Evolutionary conservation across 306 rosid species (phyloP), one percentile per base, ranked within the genome.

Genomic region (Fragaria iinumae): DNA sequence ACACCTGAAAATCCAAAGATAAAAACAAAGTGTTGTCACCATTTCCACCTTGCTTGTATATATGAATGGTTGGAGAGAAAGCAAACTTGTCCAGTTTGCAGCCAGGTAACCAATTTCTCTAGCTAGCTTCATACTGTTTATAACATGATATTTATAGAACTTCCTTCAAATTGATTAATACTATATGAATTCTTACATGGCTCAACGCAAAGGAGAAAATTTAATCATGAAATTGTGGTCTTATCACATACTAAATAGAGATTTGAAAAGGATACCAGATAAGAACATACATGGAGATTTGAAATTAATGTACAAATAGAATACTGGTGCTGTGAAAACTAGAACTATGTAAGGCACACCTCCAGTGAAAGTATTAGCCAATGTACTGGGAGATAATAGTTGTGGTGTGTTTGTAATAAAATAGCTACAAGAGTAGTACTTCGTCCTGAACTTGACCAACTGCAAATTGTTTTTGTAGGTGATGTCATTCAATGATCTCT

Each of bases 31-130:
- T 89, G 90, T 74, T 47, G 52, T 14, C 89, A 84, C 66, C 60
- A 74, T 38, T 86, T 59, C 56, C 93, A 86, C 75, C 90, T 89
- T 67, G 17, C 77, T 12, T 89, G 90, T 36, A 83, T 86, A 73
- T 83, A 48, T 29, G 90, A 82, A 7, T 89, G 90, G 93, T 9
- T 16, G 63, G 75, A 86, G 78, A 79, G 73, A 77, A 79, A 80
- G 55, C 21, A 63, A 4, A 74, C 65, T 9, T 84, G 89, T 57
- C 93, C 90, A 25, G 3, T 43, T 50, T 88, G 92, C 71, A 47
- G 71, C 67, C 8, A 50, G 80, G 92, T 88, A 80, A 25, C 48
- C 17, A 45, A 57, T 36, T 55, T 59, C 78, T 68, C 18, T 27
- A 62, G 39, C 41, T 27, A 13, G 41, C 67, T 29, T 65, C 11